Evolutionary conservation across 345 rosid genomes (phyloP), one percentile per base, ranked within the genome.

Genomic region (Ailanthus altissimus): DNA sequence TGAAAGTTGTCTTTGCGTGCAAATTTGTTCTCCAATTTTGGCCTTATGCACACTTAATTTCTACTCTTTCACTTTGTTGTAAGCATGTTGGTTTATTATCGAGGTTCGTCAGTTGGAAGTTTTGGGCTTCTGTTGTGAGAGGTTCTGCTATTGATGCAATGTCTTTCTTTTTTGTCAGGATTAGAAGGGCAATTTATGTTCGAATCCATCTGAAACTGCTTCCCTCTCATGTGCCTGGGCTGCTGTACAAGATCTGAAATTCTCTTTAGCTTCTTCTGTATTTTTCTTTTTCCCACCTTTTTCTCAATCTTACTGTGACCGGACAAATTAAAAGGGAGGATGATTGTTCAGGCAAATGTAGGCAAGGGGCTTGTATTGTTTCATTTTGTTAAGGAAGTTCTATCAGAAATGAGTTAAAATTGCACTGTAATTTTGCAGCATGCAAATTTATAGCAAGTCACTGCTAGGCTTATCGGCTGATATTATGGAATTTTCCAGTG

Each of bases 151-250:
- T 49, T 75, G 28, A 82, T 72, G 53, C 23, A 16, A 16, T 47
- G 14, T 47, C 8, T 28, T 75, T 62, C 9, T 40, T 18, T 62
- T 67, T 36, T 67, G 36, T 38, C 82, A 82, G 85, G 75, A 79
- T 18, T 76, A 73, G 73, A 57, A 64, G 51, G 32, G 67, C 0
- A 16, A 6, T 63, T 47, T 45, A 1, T 21, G 3, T 69, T 46
- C 18, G n/a, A n/a, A 51, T 67, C 75, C 15, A 23, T 16, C 8
- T 16, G 74, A 63, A n/a, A n/a, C 13, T 43, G 2, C 63, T 23
- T 3, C 21, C 68, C 21, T 32, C 4, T 51, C 16, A n/a, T 62
- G 58, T 74, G 32, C 60, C 56, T 62, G 58, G 21, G 58, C 36
- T 14, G 0, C 32, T 46, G 12, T 28, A 9, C 59, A 10, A 36